Evolutionary conservation across 192 early-diverging fungal genomes (phyloP).

Genomic region (Backusella luteola): DNA sequence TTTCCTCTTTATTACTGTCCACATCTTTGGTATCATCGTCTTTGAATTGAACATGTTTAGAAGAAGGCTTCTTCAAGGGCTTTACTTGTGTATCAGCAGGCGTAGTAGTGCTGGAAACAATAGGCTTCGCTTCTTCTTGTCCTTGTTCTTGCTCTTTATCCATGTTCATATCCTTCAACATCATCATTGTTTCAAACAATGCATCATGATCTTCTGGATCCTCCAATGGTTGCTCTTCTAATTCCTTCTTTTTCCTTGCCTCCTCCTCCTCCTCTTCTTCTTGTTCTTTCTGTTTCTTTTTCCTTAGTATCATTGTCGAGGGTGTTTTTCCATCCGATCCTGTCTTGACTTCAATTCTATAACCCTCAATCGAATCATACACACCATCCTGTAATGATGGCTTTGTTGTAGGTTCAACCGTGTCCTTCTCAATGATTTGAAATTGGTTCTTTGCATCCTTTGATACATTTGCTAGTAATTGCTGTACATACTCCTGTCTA

Average conservation of each 20-base stretch:
- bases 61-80: background rate
- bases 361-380: conserved; percentile 42
- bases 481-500: conserved; percentile 25
- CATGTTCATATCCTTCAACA: conserved; percentile 31
- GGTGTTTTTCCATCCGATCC: conserved; percentile 5
- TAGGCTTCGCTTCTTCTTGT: background rate
- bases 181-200: conserved; percentile 37
- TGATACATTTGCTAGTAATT: conserved; percentile 9
- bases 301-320: conserved; percentile 4
- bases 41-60: background rate
- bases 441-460: background rate
- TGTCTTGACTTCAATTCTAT: conserved; percentile 24
- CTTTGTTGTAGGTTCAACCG: background rate
- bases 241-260: conserved; percentile 10
- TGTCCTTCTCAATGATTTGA: conserved; percentile 24
- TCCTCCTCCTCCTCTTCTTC: background rate
- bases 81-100: background rate
- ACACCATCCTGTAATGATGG: background rate
- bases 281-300: background rate
- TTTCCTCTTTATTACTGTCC: background rate
- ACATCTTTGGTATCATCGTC: background rate
- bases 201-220: conserved; percentile 10
- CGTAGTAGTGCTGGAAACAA: background rate
- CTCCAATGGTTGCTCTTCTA: conserved; percentile 27
- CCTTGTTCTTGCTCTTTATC: conserved; percentile 15